Base-by-base conservation (phyloP, 2,329 filamentous ascomycete species). In the Aspergillus novofumigatus region DNA sequence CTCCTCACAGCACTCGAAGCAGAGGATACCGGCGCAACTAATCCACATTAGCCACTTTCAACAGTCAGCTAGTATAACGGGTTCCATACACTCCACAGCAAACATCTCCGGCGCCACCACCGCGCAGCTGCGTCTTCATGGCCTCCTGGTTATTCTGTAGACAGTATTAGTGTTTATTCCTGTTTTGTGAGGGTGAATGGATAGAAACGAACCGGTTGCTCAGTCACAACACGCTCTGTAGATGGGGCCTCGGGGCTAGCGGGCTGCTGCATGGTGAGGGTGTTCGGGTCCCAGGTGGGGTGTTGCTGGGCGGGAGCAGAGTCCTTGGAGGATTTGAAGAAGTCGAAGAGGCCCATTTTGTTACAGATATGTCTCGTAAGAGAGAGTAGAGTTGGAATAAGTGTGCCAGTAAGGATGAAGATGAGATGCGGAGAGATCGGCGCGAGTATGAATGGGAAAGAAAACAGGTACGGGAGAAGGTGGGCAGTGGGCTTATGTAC, bases 11-110 rank as follows among this genome's bases (percentile, higher is more conserved):
- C 63, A 65, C 53, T 67, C 65, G 38, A 67, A 68, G 50, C 66
- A 67, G 35, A 59, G 51, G 21, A 68, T 52, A 64, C 67, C 66
- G 10, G 67, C 67, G 55, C 65, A 68, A 21, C 67, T 69, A 32
- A 6, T 21, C 14, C 21, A 14, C 17, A 11, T 45, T 47, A 47
- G 21, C n/a, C 49, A 29, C 42, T 26, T 47, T 20, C 4, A 11
- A 11, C 28, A 11, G 10, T 3, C 4, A 7, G n/a, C 28, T 23
- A 45, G 44, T 44, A 11, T 20, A 28, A 50, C 35, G 17, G 50
- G 1, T 7, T 5, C 60, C 62, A 55, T 64, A 70, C 68, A 69
- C 55, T 61, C 67, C 68, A 51, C 68, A 70, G 60, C 68, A 70
- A 8, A 67, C 52, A 21, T 66, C 67, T 38, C 65, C 66, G n/a